These are phyloP conservation scores for Mucor sp. DNA, from an alignment of 371 early-diverging fungal species.

Conservation along the genomic window DNA sequence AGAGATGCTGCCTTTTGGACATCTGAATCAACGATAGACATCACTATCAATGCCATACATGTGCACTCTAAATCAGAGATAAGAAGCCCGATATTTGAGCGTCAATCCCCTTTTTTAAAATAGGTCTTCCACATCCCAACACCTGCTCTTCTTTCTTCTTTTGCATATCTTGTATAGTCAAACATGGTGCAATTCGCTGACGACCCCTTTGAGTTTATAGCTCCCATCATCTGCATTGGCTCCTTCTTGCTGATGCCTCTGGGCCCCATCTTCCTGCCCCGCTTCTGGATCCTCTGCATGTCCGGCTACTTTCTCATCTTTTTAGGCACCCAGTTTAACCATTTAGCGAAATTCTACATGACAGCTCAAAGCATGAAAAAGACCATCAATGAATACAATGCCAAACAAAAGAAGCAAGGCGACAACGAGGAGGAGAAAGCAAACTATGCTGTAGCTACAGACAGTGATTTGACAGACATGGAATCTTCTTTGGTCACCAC, in stretches of 20 bases:
- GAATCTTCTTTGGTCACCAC: background rate
- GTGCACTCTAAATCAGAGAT: background rate
- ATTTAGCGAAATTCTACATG: conserved; percentile 35
- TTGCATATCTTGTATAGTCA: background rate
- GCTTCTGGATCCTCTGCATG: conserved; percentile 34
- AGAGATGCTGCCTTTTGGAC: no score
- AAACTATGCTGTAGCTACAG: background rate
- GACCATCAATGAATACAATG: conserved; percentile 17
- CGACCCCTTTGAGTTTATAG: conserved; percentile 41
- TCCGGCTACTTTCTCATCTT: conserved; percentile 33
- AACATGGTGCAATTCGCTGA: conserved; percentile 8
- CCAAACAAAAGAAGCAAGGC: background rate
- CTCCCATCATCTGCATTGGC: conserved; percentile 35
- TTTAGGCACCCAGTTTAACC: conserved; percentile 39
- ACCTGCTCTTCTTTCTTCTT: background rate
- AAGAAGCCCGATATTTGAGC: background rate
- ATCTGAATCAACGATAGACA: background rate
- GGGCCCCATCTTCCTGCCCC: conserved; percentile 37
- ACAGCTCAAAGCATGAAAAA: conserved; percentile 34
- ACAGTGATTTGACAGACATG: background rate
- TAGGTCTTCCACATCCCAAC: background rate
- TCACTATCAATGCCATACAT: background rate
- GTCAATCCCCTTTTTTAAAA: background rate
- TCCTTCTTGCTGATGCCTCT: conserved; percentile 31
- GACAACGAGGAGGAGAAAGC: conserved; percentile 14